A percentile compares a stretch with the other conserved stretches of the same genome.
These are phyloP conservation scores for Botrytis pseudocinerea DNA, from an alignment of 2,329 filamentous ascomycete genomes.

Conservation along the genomic window DNA sequence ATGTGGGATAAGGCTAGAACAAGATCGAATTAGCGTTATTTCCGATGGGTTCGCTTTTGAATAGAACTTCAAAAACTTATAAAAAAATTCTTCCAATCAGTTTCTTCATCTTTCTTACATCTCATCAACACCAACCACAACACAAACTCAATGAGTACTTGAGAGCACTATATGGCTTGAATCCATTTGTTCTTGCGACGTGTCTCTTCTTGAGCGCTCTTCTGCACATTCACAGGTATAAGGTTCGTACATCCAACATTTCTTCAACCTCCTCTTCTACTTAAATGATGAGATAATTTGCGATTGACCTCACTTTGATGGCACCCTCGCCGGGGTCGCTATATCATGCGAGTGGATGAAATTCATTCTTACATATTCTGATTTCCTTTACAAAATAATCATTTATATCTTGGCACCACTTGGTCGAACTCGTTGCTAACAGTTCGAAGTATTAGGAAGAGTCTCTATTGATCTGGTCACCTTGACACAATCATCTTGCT, in stretches of 20 bases:
- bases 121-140: background rate
- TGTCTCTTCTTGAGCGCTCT: background rate
- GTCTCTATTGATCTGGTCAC: too few relatives aligned
- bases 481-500: background rate
- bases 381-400: constrained; percentile 43
- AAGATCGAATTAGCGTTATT: constrained; percentile 7
- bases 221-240: background rate
- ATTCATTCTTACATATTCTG: constrained; percentile 99
- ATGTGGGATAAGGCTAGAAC: background rate
- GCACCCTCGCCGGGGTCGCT: constrained; percentile 88
- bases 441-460: constrained; percentile 10
- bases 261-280: constrained; percentile 27
- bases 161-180: background rate
- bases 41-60: background rate
- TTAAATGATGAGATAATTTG: constrained; percentile 96
- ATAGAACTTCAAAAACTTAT: constrained; percentile 5
- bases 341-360: constrained; percentile 78
- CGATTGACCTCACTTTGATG: constrained; percentile 87
- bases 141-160: background rate
- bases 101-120: constrained; percentile 1
- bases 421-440: background rate
- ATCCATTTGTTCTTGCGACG: background rate
- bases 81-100: constrained; percentile 2
- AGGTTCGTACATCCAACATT: constrained; percentile 16
- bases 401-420: background rate